These are phyloP conservation scores for Excoecaria agallocha DNA, from an alignment of 345 rosid species.

Conservation along the genomic window DNA sequence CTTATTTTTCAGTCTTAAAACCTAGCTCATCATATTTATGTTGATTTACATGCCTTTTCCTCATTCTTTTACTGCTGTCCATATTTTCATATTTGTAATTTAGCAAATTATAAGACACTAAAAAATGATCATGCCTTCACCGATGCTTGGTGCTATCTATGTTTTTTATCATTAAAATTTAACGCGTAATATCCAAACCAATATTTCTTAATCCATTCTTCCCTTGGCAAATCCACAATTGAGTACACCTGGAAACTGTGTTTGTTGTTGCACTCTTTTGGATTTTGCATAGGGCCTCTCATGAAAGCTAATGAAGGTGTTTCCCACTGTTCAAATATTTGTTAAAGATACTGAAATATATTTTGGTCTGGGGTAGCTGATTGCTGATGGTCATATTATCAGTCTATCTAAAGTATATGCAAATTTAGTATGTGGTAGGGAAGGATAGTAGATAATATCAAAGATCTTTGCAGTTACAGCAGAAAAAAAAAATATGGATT, in stretches of 20 bases:
- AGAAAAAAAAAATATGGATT: too few species aligned
- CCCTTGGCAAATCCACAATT: not conserved
- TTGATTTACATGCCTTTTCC: not conserved
- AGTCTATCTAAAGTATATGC: too few species aligned
- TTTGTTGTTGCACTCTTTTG: not conserved
- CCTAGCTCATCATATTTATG: not conserved
- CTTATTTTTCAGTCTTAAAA: not conserved
- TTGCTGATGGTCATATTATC: not conserved
- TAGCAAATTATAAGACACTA: not conserved
- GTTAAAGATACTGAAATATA: not conserved
- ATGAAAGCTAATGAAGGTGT: not conserved
- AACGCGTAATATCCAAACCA: not conserved
- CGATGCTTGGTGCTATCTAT: not conserved
- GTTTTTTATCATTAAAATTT: not conserved
- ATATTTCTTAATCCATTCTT: not conserved
- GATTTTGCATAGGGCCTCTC: not conserved
- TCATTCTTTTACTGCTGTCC: not conserved
- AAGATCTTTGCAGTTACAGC: too few species aligned
- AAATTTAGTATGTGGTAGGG: too few species aligned
- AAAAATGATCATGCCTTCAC: not conserved
- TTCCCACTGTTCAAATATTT: not conserved
- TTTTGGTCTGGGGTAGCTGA: too few species aligned
- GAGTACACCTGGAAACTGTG: not conserved
- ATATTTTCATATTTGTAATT: not conserved
- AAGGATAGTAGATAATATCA: too few species aligned